phyloP scores from a whole-genome alignment of 2,329 filamentous ascomycete genomes.

The Aspergillus ibericus region DNA sequence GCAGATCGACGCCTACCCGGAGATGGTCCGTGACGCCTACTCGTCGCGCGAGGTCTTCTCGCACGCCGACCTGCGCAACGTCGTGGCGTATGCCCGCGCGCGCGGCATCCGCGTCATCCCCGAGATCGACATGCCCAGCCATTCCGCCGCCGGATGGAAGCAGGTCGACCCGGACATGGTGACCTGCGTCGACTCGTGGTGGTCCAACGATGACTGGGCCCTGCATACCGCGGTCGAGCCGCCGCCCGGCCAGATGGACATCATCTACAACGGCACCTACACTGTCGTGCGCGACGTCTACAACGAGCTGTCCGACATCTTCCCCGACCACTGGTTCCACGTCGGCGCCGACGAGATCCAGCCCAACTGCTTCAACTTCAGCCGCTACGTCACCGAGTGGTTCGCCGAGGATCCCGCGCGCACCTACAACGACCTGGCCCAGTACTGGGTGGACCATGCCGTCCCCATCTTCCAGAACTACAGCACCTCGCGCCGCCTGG shows the following conservation, averaged over 20 bases:
- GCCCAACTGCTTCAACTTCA: constrained; percentile 59
- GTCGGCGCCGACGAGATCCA: constrained; percentile 59
- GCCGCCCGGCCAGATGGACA: constrained; percentile 58
- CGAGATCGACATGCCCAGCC: constrained; percentile 64
- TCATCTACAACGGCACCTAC: constrained; percentile 58
- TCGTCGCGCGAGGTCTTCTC: constrained; percentile 51
- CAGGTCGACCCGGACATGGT: constrained; percentile 58
- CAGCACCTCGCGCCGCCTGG: constrained; percentile 50
- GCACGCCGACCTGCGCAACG: constrained; percentile 42
- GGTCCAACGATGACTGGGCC: constrained; percentile 59
- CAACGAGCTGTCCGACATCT: constrained; percentile 52
- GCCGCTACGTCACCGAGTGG: constrained; percentile 50
- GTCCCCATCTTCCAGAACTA: constrained; percentile 51
- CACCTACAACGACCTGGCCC: constrained; percentile 53
- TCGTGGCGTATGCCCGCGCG: constrained; percentile 53
- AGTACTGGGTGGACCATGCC: constrained; percentile 56
- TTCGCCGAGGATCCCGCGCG: constrained; percentile 52
- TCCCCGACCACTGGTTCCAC: constrained; percentile 57
- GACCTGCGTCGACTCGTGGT: constrained; percentile 59
- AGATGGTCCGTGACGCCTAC: constrained; percentile 58
- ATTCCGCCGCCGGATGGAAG: constrained; percentile 57
- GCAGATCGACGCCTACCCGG: constrained; percentile 50
- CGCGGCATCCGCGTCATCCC: constrained; percentile 61
- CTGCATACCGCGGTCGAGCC: constrained; percentile 58
- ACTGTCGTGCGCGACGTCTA: constrained; percentile 56